Base-by-base conservation (phyloP, 2,329 filamentous ascomycete genomes). In the Xylariaceae sp. region DNA sequence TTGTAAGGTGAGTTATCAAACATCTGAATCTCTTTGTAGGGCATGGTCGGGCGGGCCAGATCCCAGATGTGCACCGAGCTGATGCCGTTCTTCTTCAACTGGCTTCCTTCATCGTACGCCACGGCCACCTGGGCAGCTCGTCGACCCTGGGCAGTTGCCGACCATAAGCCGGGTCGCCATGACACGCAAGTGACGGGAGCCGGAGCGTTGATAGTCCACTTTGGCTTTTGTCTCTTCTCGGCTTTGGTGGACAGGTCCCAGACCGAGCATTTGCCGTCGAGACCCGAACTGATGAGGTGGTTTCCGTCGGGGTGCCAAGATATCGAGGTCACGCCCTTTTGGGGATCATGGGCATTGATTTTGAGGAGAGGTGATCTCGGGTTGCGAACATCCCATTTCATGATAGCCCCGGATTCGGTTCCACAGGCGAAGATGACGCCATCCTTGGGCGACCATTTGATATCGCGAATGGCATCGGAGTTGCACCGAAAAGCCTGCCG, bases 301-400 rank as follows among this genome's bases (percentile, higher is more conserved):
- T 79, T 75, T 13, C 84, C 85, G 62, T 88, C 84, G 0, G 82
- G 81, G 58, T 88, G 85, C 85, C 85, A 88, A 3, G 81, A 77
- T 41, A 87, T 80, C 0, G 81, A 76, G 2, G 79, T 74, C 60
- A 81, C 83, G 0, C 79, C 73, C 56, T 79, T 82, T 51, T 66
- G 65, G 7, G 66, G 55, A 42, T 84, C 80, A 61, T 87, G 83
- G 0, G 80, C 83, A 31, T 81, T 80, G 60, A 87, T 80, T 57
- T 80, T 77, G 45, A 86, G 63, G 12, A 84, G 60, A 1, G 83
- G 83, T 10, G 75, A 73, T 14, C 66, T 69, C 6, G 76, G 60
- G 60, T 81, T 82, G 6, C 82, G 75, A 5, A 84, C 75, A 64
- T 87, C 83, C 82, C 83, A 87, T 61, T 86, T 85, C 57, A 84